Evolutionary conservation across 768 basidiomycete species (phyloP).

Genomic region (Tylopilus subfusipes): DNA sequence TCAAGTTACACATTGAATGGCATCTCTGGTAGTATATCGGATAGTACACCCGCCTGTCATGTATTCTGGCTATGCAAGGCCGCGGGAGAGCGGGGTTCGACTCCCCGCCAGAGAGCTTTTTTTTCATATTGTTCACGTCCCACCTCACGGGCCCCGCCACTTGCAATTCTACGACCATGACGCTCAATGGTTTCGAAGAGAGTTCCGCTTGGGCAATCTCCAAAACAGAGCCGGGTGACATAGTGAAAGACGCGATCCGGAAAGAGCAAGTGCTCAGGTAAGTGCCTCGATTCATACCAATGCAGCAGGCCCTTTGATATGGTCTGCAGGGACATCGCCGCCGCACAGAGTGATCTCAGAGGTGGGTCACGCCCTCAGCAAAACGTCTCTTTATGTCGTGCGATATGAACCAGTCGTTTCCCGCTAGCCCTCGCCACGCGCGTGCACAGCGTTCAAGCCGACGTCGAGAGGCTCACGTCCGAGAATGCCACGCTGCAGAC

Average conservation of each 20-base stretch:
- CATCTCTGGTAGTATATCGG: constrained; percentile 49
- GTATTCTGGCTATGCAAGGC: background rate
- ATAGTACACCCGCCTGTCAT: constrained; percentile 51
- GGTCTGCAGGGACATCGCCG: constrained; percentile 59
- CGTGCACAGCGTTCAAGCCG: constrained; percentile 66
- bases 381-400: background rate
- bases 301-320: background rate
- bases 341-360: constrained; percentile 73
- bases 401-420: background rate
- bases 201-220: constrained; percentile 49
- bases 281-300: constrained; percentile 20
- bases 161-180: constrained; percentile 33
- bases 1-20: rapidly evolving
- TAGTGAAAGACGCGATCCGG: constrained; percentile 69
- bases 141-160: background rate
- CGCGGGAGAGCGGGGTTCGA: constrained; percentile 46
- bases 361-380: constrained; percentile 41
- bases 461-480: constrained; percentile 75
- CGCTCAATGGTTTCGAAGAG: constrained; percentile 42
- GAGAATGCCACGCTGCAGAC: constrained; percentile 81
- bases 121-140: background rate
- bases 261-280: constrained; percentile 81
- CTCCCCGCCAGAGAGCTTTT: constrained; percentile 43
- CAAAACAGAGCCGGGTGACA: constrained; percentile 49
- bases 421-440: constrained; percentile 59